These are phyloP conservation scores for Gremmenia infestans DNA, from an alignment of 2,329 filamentous ascomycete genomes.

Conservation along the genomic window DNA sequence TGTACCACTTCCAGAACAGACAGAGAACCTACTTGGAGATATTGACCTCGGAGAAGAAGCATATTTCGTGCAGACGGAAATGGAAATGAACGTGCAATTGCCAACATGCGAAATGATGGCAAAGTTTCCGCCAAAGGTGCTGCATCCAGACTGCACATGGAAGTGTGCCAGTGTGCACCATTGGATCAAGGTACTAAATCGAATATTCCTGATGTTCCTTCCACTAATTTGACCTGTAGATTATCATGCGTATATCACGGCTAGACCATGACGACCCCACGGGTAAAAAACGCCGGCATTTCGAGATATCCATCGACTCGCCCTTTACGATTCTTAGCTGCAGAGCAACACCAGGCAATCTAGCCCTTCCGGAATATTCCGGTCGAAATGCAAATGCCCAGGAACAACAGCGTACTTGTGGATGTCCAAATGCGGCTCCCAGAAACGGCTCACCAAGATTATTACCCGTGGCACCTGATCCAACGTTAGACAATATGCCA, in stretches of 20 bases:
- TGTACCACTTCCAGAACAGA: slow-evolving; percentile 30
- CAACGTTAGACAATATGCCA: slow-evolving; percentile 39
- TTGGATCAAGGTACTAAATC: slow-evolving; percentile 62
- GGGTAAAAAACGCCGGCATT: slow-evolving; percentile 58
- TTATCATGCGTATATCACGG: slow-evolving; percentile 70
- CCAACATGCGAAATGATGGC: slow-evolving; percentile 66
- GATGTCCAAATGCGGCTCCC: slow-evolving; percentile 55
- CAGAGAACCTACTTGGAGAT: slow-evolving; percentile 61
- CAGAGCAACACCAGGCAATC: slow-evolving; percentile 66
- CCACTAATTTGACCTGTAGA: slow-evolving; percentile 39
- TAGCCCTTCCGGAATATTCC: slow-evolving; percentile 64
- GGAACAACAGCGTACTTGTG: slow-evolving; percentile 46
- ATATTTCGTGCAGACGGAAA: slow-evolving; percentile 61
- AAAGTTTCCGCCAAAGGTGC: slow-evolving; percentile 51
- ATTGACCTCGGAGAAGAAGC: slow-evolving; percentile 47
- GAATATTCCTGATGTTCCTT: slow-evolving; percentile 13
- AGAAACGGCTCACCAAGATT: slow-evolving; percentile 28
- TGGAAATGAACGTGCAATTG: slow-evolving; percentile 70
- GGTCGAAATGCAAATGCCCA: slow-evolving; percentile 41
- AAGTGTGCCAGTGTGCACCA: slow-evolving; percentile 71
- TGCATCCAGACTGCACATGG: slow-evolving; percentile 71
- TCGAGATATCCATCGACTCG: slow-evolving; percentile 74
- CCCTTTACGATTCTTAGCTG: slow-evolving; percentile 72
- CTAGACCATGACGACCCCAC: slow-evolving; percentile 57
- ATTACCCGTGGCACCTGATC: slow-evolving; percentile 38